Evolutionary conservation across 2,329 filamentous ascomycete species (phyloP).

Genomic region (Talaromyces sp.): DNA sequence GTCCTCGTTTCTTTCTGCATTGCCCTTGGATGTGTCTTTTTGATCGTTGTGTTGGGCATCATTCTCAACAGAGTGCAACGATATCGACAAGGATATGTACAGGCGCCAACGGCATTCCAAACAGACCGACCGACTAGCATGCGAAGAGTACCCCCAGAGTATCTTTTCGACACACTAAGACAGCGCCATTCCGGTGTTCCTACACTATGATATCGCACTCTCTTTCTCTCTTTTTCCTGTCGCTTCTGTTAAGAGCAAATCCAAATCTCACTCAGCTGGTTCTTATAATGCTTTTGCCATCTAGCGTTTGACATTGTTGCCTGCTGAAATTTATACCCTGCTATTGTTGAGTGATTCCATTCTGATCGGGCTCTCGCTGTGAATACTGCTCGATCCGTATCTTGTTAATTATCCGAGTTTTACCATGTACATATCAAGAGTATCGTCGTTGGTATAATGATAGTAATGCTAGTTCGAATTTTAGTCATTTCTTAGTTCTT

Average conservation of each 20-base stretch:
- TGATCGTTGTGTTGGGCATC: constrained; percentile 46
- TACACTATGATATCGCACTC: constrained; percentile 27
- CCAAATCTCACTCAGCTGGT: not conserved
- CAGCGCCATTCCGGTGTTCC: constrained; percentile 36
- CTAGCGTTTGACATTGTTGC: constrained; percentile 6
- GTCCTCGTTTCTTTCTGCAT: constrained; percentile 48
- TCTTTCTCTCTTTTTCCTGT: not conserved
- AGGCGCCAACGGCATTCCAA: constrained; percentile 43
- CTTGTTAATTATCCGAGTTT: constrained; percentile 3
- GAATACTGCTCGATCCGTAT: constrained; percentile 11
- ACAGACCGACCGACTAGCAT: constrained; percentile 48
- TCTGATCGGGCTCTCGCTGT: constrained; percentile 15
- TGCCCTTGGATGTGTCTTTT: constrained; percentile 47
- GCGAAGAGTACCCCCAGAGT: constrained; percentile 46
- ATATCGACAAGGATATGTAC: constrained; percentile 46
- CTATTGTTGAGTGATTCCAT: constrained; percentile 18
- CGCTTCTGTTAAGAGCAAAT: not conserved
- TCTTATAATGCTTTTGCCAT: constrained; percentile 11
- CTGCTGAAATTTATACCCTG: constrained; percentile 20
- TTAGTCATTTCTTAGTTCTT: not conserved
- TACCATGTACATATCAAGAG: constrained; percentile 17
- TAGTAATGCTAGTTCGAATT: constrained; percentile 15
- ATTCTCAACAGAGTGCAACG: constrained; percentile 49
- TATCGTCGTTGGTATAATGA: constrained; percentile 18
- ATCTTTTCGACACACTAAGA: constrained; percentile 43